These are phyloP conservation scores for Lactarius hengduanensis DNA, from an alignment of 768 basidiomycete species.

Conservation along the genomic window DNA sequence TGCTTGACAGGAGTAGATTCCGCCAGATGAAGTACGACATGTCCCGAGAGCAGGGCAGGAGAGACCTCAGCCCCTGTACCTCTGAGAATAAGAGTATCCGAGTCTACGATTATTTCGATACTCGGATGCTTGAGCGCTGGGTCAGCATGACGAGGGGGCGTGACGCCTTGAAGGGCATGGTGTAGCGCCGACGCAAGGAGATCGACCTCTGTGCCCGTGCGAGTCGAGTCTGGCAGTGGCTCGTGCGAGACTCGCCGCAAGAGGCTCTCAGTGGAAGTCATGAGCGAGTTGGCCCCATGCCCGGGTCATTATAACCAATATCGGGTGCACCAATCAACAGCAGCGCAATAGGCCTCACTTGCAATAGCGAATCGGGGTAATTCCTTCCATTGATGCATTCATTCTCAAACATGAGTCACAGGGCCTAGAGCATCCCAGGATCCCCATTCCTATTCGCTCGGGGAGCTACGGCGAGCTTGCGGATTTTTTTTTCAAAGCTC, in stretches of 20 bases:
- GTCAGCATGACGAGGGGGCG: constrained; percentile 3
- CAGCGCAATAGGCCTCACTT: background rate
- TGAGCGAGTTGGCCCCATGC: background rate
- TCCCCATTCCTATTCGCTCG: background rate
- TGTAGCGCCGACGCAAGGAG: constrained; percentile 23
- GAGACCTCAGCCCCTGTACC: constrained; percentile 84
- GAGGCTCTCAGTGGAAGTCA: background rate
- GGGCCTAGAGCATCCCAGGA: background rate
- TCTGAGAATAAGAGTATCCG: constrained; percentile 65
- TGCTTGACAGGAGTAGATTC: constrained; percentile 85
- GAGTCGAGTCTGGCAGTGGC: background rate
- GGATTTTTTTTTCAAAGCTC: background rate
- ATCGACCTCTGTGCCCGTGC: constrained; percentile 12
- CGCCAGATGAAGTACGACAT: constrained; percentile 72
- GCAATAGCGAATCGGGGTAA: background rate
- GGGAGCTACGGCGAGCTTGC: no score
- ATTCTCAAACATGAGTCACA: background rate
- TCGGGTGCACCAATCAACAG: no score
- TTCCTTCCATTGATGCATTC: background rate
- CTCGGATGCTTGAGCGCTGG: constrained; percentile 41
- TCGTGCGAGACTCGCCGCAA: background rate
- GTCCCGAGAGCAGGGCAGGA: constrained; percentile 75
- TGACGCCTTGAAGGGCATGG: constrained; percentile 13
- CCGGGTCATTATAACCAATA: background rate
- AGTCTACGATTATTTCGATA: constrained; percentile 76